phyloP scores from a whole-genome alignment of 495 filamentous ascomycete genomes.

The Lophiotrema nucula region DNA sequence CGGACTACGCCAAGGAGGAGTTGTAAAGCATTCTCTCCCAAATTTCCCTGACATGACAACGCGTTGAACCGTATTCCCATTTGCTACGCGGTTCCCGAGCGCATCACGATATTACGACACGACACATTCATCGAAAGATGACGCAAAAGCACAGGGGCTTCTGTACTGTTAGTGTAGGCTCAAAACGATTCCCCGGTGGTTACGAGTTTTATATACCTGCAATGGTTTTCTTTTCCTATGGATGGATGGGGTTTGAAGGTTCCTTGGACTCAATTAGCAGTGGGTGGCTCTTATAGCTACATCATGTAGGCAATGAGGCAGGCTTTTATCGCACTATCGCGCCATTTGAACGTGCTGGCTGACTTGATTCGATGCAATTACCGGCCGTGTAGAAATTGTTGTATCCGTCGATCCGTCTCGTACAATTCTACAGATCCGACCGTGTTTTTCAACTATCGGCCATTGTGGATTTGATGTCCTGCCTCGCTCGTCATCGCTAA shows the following conservation, averaged over 20 bases:
- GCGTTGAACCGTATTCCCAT: not conserved
- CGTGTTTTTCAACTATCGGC: too few species aligned
- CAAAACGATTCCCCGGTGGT: not conserved
- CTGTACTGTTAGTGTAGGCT: not conserved
- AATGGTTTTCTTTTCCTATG: not conserved
- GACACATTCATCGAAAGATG: not conserved
- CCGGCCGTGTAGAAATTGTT: too few species aligned
- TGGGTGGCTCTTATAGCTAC: not conserved
- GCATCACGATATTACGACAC: slow-evolving; percentile 1
- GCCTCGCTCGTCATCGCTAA: too few species aligned
- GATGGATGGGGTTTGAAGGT: not conserved
- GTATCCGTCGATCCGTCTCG: too few species aligned
- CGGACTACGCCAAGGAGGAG: slow-evolving; percentile 36
- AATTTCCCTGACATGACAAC: not conserved
- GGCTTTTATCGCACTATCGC: not conserved
- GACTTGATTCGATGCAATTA: not conserved
- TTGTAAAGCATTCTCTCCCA: slow-evolving; percentile 26
- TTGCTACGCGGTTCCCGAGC: not conserved
- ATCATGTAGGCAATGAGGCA: not conserved
- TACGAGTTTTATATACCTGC: too few species aligned
- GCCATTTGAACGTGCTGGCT: not conserved
- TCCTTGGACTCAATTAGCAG: too few species aligned
- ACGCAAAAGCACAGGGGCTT: not conserved
- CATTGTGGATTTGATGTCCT: too few species aligned
- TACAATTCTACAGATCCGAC: too few species aligned